A percentile compares a stretch with the other conserved stretches of the same genome.
Evolutionary conservation across 306 rosid species (phyloP).

Genomic region (Cicer yamashitae): DNA sequence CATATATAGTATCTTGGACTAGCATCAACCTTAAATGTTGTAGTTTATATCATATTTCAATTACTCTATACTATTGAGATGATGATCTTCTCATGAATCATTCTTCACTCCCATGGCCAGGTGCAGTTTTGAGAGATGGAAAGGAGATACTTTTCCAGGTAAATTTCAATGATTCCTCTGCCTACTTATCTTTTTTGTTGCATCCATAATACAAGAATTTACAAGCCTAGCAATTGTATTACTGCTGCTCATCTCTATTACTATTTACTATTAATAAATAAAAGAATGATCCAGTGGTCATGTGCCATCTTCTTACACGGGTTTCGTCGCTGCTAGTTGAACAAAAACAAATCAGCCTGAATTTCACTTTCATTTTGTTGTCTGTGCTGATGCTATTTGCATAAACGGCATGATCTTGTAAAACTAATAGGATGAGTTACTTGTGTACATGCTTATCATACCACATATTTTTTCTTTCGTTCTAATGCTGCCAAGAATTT

Average conservation of each 20-base stretch:
- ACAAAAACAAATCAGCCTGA: too few species aligned
- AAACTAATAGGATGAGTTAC: conserved; percentile 21
- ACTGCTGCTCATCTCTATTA: neutral
- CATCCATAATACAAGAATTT: neutral
- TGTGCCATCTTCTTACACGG: neutral
- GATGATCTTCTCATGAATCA: conserved; percentile 11
- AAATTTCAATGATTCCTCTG: conserved; percentile 33
- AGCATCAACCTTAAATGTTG: too few species aligned
- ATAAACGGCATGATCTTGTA: too few species aligned
- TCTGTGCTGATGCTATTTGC: too few species aligned
- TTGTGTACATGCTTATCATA: conserved; percentile 7
- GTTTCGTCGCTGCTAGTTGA: too few species aligned
- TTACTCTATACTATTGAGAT: neutral
- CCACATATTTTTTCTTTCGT: conserved; percentile 1
- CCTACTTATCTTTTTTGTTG: conserved; percentile 11
- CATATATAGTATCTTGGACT: too few species aligned
- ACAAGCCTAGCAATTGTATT: neutral
- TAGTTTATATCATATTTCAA: too few species aligned
- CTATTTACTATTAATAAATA: neutral
- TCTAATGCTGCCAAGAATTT: conserved; percentile 15
- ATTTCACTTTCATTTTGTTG: neutral
- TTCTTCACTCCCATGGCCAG: conserved; percentile 49
- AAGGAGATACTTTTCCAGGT: conserved; percentile 90
- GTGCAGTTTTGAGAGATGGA: conserved; percentile 65
- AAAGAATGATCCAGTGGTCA: too few species aligned